Conservation (phyloP, 148 eudicot species). For the Rhododendron kiyosumense region DNA sequence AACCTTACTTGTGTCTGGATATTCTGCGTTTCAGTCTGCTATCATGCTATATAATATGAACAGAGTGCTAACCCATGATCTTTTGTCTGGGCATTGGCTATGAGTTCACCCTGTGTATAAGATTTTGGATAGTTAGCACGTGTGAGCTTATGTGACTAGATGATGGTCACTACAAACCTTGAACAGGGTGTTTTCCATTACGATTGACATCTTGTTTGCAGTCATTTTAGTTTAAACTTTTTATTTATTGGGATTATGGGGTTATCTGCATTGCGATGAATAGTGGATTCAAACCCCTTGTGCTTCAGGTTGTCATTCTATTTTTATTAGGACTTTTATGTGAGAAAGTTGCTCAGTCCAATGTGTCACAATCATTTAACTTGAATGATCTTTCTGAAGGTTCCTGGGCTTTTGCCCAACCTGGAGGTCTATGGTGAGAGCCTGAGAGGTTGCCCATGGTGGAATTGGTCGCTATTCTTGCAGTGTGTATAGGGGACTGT, state of each 20-base stretch:
- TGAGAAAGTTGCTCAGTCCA: constrained; percentile 38
- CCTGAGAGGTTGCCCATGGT: constrained; percentile 66
- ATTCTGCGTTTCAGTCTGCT: background rate
- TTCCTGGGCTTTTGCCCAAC: constrained; percentile 78
- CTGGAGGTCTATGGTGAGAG: constrained; percentile 74
- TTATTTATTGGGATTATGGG: background rate
- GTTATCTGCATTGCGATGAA: background rate
- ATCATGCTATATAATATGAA: background rate
- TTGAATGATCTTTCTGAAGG: constrained; percentile 82
- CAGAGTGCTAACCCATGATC: background rate
- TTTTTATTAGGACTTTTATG: constrained; percentile 14
- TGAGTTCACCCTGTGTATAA: background rate
- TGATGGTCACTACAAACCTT: background rate
- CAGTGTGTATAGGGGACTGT: constrained; percentile 63
- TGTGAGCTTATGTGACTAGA: background rate
- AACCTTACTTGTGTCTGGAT: background rate
- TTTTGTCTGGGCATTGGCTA: background rate
- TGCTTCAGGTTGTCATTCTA: background rate
- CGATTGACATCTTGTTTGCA: background rate
- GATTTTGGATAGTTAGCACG: background rate
- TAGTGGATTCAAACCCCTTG: constrained; percentile 3
- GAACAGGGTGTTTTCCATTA: background rate
- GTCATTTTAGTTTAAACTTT: background rate
- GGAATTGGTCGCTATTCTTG: constrained; percentile 76
- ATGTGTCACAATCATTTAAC: constrained; percentile 51